Evolutionary conservation across 305 asterid species (phyloP), one percentile per base, ranked within the genome.

Genomic region (Rubia tinctorum): DNA sequence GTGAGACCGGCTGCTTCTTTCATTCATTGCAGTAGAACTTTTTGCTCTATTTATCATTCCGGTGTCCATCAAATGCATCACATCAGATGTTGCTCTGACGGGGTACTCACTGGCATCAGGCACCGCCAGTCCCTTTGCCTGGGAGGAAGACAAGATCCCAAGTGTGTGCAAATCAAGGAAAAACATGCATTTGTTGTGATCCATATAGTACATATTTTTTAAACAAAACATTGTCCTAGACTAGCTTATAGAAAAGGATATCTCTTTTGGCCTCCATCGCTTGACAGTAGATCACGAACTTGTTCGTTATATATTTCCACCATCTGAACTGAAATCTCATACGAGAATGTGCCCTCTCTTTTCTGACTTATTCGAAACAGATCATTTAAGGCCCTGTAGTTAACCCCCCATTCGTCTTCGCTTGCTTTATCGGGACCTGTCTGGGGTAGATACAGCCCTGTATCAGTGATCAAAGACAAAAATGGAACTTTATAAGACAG

Each of bases 91-190:
- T 44, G 30, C 55, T 63, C 64, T 82, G 22, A 82, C 83, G 27
- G 82, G 83, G 73, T 66, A 75, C 82, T 76, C 77, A 63, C 69
- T 76, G 39, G 87, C 87, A 68, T 78, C 83, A 70, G 87, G 85
- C 51, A 83, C 83, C 8, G 80, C 78, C 69, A 83, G 65, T 8
- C 85, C 85, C 23, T 78, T 83, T 68, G 78, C 73, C 73, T 83
- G 82, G 68, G 85, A 20, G 69, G 79, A 14, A 2, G 83, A 66
- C 68, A 80, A 68, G 64, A 83, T 78, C 83, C 80, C 83, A 79
- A 80, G 87, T 67, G 87, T 83, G 77, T 71, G 87, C 80, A 78
- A 78, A 68, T 83, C 53, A 83, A 83, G 83, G 83, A 75, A 78
- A 76, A 45, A 23, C 13, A 65, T 42, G 39, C 4, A 10, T 44